phyloP scores from a whole-genome alignment of 1,139 yeast genomes.

The Suhomyces ambrosiae region DNA sequence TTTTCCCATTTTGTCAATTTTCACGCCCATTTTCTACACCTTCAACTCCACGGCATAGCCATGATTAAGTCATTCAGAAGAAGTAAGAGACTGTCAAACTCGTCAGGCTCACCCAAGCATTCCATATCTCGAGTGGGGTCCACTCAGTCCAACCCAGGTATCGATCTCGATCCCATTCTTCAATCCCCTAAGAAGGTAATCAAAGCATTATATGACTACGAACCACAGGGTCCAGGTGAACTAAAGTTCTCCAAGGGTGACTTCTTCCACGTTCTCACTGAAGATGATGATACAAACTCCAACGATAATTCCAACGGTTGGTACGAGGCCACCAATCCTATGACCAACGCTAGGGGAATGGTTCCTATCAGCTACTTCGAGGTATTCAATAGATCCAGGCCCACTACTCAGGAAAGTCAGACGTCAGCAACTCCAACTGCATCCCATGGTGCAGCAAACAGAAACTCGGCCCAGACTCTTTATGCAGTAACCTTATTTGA shows the following conservation, averaged over 20 bases:
- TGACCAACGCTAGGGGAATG: constrained; percentile 74
- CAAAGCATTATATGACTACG: constrained; percentile 76
- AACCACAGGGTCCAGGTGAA: constrained; percentile 82
- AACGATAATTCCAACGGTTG: constrained; percentile 55
- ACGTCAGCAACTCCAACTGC: constrained; percentile 12
- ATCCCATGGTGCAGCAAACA: constrained; percentile 3
- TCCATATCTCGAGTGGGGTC: constrained; percentile 38
- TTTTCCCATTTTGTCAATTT: not conserved
- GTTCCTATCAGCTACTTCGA: constrained; percentile 88
- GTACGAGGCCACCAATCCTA: constrained; percentile 90
- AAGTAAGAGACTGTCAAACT: constrained; percentile 43
- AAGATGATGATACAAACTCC: constrained; percentile 48
- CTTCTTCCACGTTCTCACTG: constrained; percentile 77
- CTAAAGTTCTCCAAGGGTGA: constrained; percentile 79
- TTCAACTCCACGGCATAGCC: not conserved
- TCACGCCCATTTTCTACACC: not conserved
- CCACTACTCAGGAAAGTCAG: constrained; percentile 13
- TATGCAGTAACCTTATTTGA: constrained; percentile 65
- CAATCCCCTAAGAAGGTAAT: constrained; percentile 78
- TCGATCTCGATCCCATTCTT: constrained; percentile 24
- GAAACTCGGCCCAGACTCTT: constrained; percentile 37
- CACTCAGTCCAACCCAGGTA: constrained; percentile 12
- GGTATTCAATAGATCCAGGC: constrained; percentile 64
- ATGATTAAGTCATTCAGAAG: constrained; percentile 51
- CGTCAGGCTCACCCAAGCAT: constrained; percentile 40